Percentiles rank a stretch among this genome's conserved stretches.
Evolutionary conservation across 2,329 filamentous ascomycete species (phyloP).

Genomic region (Claviceps sp.): DNA sequence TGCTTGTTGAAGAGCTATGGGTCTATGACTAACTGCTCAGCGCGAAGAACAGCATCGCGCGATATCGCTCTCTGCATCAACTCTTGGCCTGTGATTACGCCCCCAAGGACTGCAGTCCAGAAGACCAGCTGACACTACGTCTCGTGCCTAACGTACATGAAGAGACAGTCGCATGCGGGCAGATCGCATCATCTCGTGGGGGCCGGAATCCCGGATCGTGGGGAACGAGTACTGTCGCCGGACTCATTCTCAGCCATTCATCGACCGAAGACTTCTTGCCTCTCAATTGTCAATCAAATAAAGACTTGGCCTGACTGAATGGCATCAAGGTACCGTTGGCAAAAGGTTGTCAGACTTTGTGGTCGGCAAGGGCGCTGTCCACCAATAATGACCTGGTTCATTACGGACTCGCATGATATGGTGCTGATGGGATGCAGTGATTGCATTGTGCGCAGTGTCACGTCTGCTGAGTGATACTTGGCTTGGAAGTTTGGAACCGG

Average conservation of each 20-base stretch:
- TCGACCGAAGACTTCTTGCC: no score
- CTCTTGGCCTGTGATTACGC: no score
- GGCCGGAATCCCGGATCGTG: not conserved
- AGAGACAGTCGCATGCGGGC: not conserved
- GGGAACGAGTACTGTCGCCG: not conserved
- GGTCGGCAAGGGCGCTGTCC: not conserved
- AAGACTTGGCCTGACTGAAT: no score
- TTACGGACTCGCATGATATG: not conserved
- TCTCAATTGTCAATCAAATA: no score
- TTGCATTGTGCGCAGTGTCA: slow-evolving; percentile 47
- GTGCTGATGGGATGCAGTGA: slow-evolving; percentile 29
- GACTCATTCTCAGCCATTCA: no score
- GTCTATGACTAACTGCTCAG: no score
- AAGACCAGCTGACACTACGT: not conserved
- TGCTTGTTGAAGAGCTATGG: no score
- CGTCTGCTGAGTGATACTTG: slow-evolving; percentile 39
- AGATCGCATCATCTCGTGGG: not conserved
- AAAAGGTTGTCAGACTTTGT: no score
- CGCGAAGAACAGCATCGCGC: not conserved
- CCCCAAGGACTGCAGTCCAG: not conserved
- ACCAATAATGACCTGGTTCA: slow-evolving; percentile 6
- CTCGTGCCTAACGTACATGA: not conserved
- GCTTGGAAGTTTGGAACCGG: slow-evolving; percentile 39
- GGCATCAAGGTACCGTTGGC: no score
- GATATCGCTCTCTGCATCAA: not conserved